phyloP scores from a whole-genome alignment of 768 basidiomycete species.

The Psilocybe azurescens region DNA sequence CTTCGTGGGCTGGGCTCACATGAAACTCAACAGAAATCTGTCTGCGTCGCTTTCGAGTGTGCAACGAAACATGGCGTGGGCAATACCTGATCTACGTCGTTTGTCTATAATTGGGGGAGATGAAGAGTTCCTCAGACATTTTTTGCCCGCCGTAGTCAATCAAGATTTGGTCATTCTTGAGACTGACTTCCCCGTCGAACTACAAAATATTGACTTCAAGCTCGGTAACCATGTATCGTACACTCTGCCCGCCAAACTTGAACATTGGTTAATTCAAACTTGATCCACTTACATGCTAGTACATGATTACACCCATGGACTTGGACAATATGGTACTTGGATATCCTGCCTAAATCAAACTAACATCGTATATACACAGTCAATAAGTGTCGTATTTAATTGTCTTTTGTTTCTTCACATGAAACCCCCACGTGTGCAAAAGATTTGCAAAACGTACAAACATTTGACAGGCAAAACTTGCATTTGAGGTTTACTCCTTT shows the following conservation, averaged over 20 bases:
- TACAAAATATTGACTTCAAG: not conserved
- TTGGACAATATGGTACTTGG: too few species aligned
- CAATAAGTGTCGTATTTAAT: not conserved
- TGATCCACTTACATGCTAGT: not conserved
- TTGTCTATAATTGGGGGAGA: slow-evolving; percentile 14
- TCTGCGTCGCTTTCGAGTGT: not conserved
- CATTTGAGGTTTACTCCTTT: slow-evolving; percentile 32
- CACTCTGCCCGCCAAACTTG: not conserved
- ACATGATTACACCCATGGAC: not conserved
- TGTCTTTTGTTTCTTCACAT: slow-evolving; percentile 20
- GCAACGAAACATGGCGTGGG: not conserved
- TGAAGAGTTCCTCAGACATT: slow-evolving; percentile 7
- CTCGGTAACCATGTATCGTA: not conserved
- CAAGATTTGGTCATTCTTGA: not conserved
- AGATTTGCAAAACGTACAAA: slow-evolving; percentile 34
- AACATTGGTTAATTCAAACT: not conserved
- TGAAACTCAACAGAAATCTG: not conserved
- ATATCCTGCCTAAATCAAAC: too few species aligned
- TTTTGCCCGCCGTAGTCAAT: not conserved
- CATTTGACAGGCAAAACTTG: slow-evolving; percentile 27
- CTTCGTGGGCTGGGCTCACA: not conserved
- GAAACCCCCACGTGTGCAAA: slow-evolving; percentile 31
- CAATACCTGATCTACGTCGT: slow-evolving; percentile 8
- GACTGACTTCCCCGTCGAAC: slow-evolving; percentile 2
- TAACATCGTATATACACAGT: not conserved